phyloP scores from a whole-genome alignment of 495 filamentous ascomycete genomes.

The Immersiella caudata region DNA sequence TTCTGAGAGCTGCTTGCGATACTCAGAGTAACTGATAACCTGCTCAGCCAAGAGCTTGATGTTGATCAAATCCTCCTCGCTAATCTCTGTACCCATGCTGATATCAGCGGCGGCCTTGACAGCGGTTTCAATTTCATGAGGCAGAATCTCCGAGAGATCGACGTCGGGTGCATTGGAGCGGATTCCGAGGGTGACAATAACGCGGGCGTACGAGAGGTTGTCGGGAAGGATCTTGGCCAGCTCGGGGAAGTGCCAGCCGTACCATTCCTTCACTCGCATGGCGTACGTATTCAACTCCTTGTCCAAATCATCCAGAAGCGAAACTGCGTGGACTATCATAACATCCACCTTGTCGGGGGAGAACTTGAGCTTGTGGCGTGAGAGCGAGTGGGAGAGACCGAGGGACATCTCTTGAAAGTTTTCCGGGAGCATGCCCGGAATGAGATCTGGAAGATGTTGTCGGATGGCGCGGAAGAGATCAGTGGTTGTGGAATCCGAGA shows the following conservation, averaged over 20 bases:
- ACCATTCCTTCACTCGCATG: conserved; percentile 99
- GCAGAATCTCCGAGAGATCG: conserved; percentile 89
- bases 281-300: conserved; percentile 99
- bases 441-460: conserved; percentile 83
- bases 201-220: conserved; percentile 89
- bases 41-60: conserved; percentile 89
- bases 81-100: conserved; percentile 98
- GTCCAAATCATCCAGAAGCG: conserved; percentile 91
- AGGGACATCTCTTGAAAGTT: conserved; percentile 91
- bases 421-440: conserved; percentile 82
- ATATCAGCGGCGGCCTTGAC: conserved; percentile 94
- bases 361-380: conserved; percentile 98
- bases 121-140: conserved; percentile 90
- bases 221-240: conserved; percentile 96
- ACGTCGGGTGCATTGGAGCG: conserved; percentile 70
- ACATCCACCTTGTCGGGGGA: conserved; percentile 98
- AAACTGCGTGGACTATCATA: conserved; percentile 98
- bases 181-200: conserved; percentile 88
- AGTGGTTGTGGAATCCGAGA: conserved; percentile 82
- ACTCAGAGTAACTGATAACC: conserved; percentile 87
- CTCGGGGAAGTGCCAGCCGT: conserved; percentile 99
- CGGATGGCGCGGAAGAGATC: conserved; percentile 94
- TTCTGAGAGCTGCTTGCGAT: conserved; percentile 80
- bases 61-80: conserved; percentile 82
- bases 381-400: conserved; percentile 94